Conservation (phyloP, 2,329 filamentous ascomycete genomes). For the Lachnellula suecica region DNA sequence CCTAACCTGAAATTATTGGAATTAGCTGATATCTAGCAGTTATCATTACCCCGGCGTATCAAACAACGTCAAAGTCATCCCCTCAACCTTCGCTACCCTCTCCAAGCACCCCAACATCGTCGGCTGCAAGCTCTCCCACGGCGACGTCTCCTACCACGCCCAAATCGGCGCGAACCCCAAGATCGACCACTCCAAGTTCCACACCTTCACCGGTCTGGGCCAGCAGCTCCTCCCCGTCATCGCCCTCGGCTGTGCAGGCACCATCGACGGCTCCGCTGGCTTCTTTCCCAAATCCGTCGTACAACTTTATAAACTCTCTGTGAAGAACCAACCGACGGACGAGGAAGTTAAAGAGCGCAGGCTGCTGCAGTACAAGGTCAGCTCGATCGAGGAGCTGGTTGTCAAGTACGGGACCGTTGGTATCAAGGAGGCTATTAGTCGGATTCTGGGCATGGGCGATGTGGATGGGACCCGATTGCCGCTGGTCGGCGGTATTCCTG, state of each 20-base stretch:
- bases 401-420: constrained; percentile 60
- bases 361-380: constrained; percentile 59
- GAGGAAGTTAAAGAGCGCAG: constrained; percentile 50
- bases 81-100: constrained; percentile 55
- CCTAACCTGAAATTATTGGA: background rate
- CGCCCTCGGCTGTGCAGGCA: constrained; percentile 60
- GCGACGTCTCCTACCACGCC: constrained; percentile 62
- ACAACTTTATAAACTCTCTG: constrained; percentile 50
- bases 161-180: constrained; percentile 58
- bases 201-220: constrained; percentile 62
- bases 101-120: constrained; percentile 65
- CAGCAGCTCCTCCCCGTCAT: constrained; percentile 65
- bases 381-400: constrained; percentile 60
- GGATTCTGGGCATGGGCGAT: constrained; percentile 59
- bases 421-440: constrained; percentile 62
- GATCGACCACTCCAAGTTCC: constrained; percentile 59
- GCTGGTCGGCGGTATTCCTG: constrained; percentile 55
- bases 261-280: constrained; percentile 65
- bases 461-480: constrained; percentile 59
- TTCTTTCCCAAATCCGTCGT: constrained; percentile 64
- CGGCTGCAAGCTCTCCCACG: constrained; percentile 68
- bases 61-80: constrained; percentile 60
- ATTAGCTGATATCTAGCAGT: constrained; percentile 24
- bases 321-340: constrained; percentile 36
- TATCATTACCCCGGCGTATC: constrained; percentile 64